Percentiles rank a stretch among this genome's conserved stretches.
phyloP scores from a whole-genome alignment of 805 yeast genomes.

The Spencermartinsiella europaea region DNA sequence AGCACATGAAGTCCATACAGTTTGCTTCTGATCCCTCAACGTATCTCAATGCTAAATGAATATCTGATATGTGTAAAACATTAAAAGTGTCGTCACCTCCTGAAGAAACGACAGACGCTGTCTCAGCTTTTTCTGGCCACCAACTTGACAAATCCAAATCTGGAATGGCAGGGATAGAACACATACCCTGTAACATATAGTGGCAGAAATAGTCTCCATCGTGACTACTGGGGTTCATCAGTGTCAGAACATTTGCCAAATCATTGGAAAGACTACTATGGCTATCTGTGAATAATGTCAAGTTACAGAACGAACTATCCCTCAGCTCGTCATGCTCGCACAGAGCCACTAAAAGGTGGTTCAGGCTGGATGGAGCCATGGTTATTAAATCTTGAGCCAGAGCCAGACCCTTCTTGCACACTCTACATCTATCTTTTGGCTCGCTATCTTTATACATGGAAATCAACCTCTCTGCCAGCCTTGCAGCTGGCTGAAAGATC shows the following conservation, averaged over 20 bases:
- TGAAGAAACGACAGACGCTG: neutral
- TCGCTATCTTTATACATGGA: conserved; percentile 2
- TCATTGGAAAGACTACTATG: conserved; percentile 31
- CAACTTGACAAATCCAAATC: conserved; percentile 39
- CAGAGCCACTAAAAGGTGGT: conserved; percentile 1
- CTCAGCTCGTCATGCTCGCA: conserved; percentile 5
- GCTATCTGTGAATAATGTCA: conserved; percentile 1
- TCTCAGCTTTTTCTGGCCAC: conserved; percentile 43
- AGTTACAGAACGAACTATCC: conserved; percentile 1
- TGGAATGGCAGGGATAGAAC: conserved; percentile 52
- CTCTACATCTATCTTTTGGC: conserved; percentile 9
- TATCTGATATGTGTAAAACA: conserved; percentile 62
- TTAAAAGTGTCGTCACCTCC: conserved; percentile 37
- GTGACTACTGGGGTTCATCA: conserved; percentile 47
- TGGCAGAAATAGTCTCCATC: conserved; percentile 64
- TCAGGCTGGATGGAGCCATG: conserved; percentile 11
- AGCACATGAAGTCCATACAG: conserved; percentile 52
- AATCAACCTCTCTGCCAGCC: neutral
- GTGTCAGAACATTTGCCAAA: conserved; percentile 45
- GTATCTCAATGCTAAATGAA: conserved; percentile 52
- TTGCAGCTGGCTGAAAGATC: neutral
- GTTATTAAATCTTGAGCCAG: conserved; percentile 10
- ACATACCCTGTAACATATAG: conserved; percentile 42
- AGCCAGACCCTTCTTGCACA: conserved; percentile 15
- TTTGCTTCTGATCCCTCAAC: conserved; percentile 42